These are phyloP conservation scores for Fomitopsis betulina DNA, from an alignment of 1,284 basidiomycete genomes.

Conservation along the genomic window DNA sequence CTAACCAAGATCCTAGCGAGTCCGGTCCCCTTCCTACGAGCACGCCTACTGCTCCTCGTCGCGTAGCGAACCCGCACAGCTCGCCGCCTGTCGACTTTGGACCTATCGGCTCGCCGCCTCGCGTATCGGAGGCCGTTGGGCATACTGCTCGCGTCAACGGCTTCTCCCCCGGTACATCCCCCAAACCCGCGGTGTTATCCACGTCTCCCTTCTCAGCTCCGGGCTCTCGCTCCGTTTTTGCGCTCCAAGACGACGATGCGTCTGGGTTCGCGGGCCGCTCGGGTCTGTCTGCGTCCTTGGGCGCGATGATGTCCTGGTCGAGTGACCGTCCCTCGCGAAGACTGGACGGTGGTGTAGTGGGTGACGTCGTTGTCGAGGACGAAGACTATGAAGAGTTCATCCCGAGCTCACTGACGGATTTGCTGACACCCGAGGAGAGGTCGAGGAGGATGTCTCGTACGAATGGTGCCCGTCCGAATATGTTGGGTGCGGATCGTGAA, in stretches of 20 bases:
- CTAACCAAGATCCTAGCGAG: conserved; percentile 8
- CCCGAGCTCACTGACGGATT: conserved; percentile 81
- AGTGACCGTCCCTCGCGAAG: conserved; percentile 13
- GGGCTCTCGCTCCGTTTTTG: conserved; percentile 53
- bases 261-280: conserved; percentile 33
- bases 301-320: conserved; percentile 33
- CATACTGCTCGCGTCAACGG: conserved; percentile 34
- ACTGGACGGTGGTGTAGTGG: conserved; percentile 11
- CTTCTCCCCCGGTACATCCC: conserved; percentile 49
- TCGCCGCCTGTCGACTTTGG: conserved; percentile 52
- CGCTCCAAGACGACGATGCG: conserved; percentile 33
- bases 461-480: conserved; percentile 36
- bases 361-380: conserved; percentile 53
- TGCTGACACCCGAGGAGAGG: conserved; percentile 81
- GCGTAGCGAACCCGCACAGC: conserved; percentile 27
- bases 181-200: conserved; percentile 37
- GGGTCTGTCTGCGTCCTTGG: conserved; percentile 44
- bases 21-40: conserved; percentile 46
- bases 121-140: conserved; percentile 36
- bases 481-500: conserved; percentile 17
- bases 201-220: conserved; percentile 70
- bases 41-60: conserved; percentile 41
- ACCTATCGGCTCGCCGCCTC: conserved; percentile 72
- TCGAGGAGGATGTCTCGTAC: conserved; percentile 74
- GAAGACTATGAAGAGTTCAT: conserved; percentile 85